Evolutionary conservation across 2,329 filamentous ascomycete genomes (phyloP).

Genomic region (Fusarium veterinarium): DNA sequence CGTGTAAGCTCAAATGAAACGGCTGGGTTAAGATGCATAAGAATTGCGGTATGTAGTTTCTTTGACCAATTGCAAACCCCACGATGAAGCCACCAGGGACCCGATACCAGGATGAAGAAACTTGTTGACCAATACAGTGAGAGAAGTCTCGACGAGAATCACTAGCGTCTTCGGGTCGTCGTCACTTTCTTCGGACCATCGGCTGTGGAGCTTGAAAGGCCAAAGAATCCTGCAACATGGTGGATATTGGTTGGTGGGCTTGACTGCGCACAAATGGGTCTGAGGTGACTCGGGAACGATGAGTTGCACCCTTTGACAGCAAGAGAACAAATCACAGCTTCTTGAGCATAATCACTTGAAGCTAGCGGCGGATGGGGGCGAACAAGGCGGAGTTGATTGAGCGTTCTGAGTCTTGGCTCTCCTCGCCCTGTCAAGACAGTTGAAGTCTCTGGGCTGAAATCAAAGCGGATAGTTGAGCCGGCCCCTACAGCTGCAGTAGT

Average conservation of each 20-base stretch:
- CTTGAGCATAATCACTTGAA: not conserved
- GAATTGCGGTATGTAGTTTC: slow-evolving; percentile 27
- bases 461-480: slow-evolving; percentile 15
- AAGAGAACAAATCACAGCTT: slow-evolving; percentile 35
- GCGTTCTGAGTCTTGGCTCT: not conserved
- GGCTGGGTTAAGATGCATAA: not conserved
- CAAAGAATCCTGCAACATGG: slow-evolving; percentile 22
- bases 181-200: slow-evolving; percentile 44
- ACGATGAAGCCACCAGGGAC: slow-evolving; percentile 5
- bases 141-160: slow-evolving; percentile 11
- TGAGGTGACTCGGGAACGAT: slow-evolving; percentile 23
- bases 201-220: slow-evolving; percentile 35
- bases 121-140: slow-evolving; percentile 34
- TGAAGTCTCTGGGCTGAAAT: slow-evolving; percentile 1
- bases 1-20: slow-evolving; percentile 20
- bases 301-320: slow-evolving; percentile 20
- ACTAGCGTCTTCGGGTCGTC: slow-evolving; percentile 46
- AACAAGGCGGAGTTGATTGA: not conserved
- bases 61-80: slow-evolving; percentile 31
- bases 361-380: slow-evolving; percentile 9
- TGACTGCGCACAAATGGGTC: slow-evolving; percentile 13
- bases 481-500: slow-evolving; percentile 9
- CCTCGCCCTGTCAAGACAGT: not conserved
- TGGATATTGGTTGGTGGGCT: slow-evolving; percentile 35
- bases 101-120: slow-evolving; percentile 18